Conservation (phyloP, 208 protist species). For the Balamuthia mandrillaris region DNA sequence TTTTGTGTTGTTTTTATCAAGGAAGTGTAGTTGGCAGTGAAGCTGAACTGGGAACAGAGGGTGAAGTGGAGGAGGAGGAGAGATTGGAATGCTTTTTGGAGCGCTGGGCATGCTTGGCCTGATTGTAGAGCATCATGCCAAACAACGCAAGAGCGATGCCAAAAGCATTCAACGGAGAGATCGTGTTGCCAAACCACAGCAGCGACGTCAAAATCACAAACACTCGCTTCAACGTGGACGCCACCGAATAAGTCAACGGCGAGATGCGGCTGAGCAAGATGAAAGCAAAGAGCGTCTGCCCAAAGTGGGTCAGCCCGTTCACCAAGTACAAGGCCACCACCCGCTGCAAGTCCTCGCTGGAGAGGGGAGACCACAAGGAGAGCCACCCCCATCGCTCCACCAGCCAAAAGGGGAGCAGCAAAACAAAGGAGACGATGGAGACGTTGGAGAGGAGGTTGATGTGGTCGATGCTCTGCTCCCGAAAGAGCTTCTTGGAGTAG, state of each 20-base stretch:
- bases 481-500: background rate
- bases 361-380: background rate
- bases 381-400: background rate
- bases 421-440: background rate
- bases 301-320: background rate
- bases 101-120: no score
- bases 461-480: background rate
- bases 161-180: background rate
- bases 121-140: background rate
- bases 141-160: background rate
- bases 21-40: no score
- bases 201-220: background rate
- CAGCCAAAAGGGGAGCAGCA: background rate
- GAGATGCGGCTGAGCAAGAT: background rate
- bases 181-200: background rate
- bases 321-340: background rate
- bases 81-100: no score
- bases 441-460: background rate
- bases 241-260: background rate
- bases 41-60: no score
- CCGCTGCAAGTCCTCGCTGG: background rate
- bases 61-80: no score
- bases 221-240: background rate
- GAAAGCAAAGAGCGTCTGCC: background rate
- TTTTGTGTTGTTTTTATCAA: no score